Conservation (phyloP, 495 filamentous ascomycete species). For the Bathelium albidoporum region DNA sequence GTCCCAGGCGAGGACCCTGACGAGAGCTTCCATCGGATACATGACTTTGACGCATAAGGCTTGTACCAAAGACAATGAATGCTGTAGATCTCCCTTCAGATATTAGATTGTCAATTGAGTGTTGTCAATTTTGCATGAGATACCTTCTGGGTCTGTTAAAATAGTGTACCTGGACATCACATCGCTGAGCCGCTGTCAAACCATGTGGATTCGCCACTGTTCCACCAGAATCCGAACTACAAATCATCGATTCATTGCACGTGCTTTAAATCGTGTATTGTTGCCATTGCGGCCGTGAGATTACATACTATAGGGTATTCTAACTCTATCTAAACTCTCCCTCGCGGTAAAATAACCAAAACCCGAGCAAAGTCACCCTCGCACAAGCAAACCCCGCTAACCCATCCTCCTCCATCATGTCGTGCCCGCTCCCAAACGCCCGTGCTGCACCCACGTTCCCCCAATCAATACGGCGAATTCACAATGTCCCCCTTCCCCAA, state of each 20-base stretch:
- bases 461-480: slow-evolving; percentile 74
- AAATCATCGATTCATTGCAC: too few relatives aligned
- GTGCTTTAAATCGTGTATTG: not conserved
- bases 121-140: too few relatives aligned
- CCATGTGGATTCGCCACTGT: too few relatives aligned
- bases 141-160: too few relatives aligned
- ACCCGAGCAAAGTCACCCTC: not conserved
- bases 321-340: not conserved
- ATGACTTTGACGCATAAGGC: not conserved
- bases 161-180: too few relatives aligned
- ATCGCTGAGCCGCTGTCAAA: too few relatives aligned
- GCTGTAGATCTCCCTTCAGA: too few relatives aligned
- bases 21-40: slow-evolving; percentile 2
- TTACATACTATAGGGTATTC: not conserved
- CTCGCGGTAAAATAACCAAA: not conserved
- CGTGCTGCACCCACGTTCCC: too few relatives aligned
- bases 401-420: too few relatives aligned
- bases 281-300: not conserved
- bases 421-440: not conserved
- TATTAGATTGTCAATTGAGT: too few relatives aligned
- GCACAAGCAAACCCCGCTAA: too few relatives aligned
- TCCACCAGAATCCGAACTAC: too few relatives aligned
- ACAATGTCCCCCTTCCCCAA: slow-evolving; percentile 70
- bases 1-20: slow-evolving; percentile 11
- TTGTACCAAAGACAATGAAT: not conserved